A percentile compares a stretch with the other conserved stretches of the same genome.
Conservation (phyloP, 179 eudicot genomes). For the Nepenthes alata region DNA sequence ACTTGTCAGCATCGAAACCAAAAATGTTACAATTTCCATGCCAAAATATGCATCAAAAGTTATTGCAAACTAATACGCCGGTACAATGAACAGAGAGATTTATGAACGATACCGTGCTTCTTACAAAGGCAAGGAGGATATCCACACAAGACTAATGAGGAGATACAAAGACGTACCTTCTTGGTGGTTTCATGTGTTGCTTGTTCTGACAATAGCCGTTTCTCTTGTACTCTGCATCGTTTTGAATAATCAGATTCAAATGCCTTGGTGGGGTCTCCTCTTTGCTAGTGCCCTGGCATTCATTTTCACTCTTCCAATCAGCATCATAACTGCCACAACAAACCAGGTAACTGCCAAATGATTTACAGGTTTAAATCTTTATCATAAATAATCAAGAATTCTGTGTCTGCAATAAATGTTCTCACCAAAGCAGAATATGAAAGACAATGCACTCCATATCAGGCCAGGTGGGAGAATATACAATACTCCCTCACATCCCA, state of each 20-base stretch:
- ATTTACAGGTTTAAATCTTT: not conserved
- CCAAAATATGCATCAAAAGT: not conserved
- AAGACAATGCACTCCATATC: too few relatives aligned
- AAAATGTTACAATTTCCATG: too few relatives aligned
- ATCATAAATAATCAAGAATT: not conserved
- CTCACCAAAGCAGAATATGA: not conserved
- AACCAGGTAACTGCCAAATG: conserved; percentile 43
- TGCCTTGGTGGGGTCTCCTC: conserved; percentile 90
- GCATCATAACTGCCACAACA: conserved; percentile 93
- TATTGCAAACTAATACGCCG: not conserved
- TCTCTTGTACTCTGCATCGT: conserved; percentile 48
- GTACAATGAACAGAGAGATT: conserved; percentile 50
- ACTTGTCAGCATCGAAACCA: too few relatives aligned
- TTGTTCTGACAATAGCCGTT: conserved; percentile 34
- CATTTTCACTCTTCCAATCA: conserved; percentile 78
- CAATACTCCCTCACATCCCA: too few relatives aligned
- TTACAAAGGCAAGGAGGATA: conserved; percentile 50
- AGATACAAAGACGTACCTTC: conserved; percentile 74
- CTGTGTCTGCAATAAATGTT: not conserved
- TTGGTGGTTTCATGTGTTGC: conserved; percentile 79
- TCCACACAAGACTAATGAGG: conserved; percentile 77
- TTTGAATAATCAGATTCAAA: conserved; percentile 56
- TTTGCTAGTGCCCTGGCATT: conserved; percentile 70
- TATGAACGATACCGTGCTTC: conserved; percentile 55
- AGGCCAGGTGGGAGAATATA: too few relatives aligned